Base-by-base conservation (phyloP, 148 eudicot species). In the Limonium bicolor region DNA sequence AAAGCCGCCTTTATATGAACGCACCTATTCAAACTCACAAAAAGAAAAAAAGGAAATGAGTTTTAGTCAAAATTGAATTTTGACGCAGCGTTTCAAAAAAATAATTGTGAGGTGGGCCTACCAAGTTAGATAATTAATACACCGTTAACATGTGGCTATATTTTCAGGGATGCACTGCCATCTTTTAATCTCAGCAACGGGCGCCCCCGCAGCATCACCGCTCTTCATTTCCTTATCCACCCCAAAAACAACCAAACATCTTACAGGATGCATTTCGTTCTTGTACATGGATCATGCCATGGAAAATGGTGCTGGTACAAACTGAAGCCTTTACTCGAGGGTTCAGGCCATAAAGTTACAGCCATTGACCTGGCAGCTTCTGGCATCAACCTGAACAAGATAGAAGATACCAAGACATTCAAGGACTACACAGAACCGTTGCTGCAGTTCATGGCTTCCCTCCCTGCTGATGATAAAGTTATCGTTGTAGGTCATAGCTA, bases 261-360 rank as follows among this genome's bases (percentile, higher is more conserved):
- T 4, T 23, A 21, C 18, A n/a, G 35, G 54, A 51, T 60, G 46
- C 71, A 55, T 39, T 53, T 65, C 32, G 61, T 50, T 17, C 32
- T 66, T 40, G 63, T 56, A 23, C 63, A 61, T 27, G 63, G 63
- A 3, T 26, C 34, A 35, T 36, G 69, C 27, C 69, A 58, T 5
- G 64, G 64, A 18, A 64, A 59, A 15, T 64, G 69, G 69, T 48
- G 46, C 32, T 64, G 69, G 69, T 58, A 50, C 41, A 61, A 60
- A 44, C 41, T 64, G n/a, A 60, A 30, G 14, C 49, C 58, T 19
- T 24, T 49, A 43, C 66, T 66, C 27, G 54, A 56, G 46, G 30
- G 31, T 17, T 40, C 41, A 12, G 64, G 69, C 15, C 59, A 64
- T 41, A 41, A 31, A 15, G 51, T 51, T 16, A 60, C 59, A 12